These are phyloP conservation scores for Suillus weaverae DNA, from an alignment of 768 basidiomycete species.

Conservation along the genomic window DNA sequence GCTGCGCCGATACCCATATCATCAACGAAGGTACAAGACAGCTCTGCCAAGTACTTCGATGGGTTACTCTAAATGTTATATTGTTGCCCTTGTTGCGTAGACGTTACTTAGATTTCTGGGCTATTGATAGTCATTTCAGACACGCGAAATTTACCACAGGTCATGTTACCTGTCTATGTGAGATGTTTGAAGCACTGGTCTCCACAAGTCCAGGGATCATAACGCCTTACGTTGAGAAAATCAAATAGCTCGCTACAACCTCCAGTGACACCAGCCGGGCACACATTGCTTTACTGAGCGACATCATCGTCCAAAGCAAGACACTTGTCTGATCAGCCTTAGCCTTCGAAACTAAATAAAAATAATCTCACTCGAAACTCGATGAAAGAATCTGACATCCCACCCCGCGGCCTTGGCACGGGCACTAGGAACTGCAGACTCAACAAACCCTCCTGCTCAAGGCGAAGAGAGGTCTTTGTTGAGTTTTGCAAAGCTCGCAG, in stretches of 20 bases:
- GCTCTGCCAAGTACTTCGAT: constrained; percentile 39
- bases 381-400: constrained; percentile 66
- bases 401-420: constrained; percentile 39
- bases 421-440: constrained; percentile 92
- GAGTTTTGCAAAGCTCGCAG: constrained; percentile 78
- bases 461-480: constrained; percentile 85
- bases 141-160: not conserved
- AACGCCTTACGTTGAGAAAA: not conserved
- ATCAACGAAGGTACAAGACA: constrained; percentile 14
- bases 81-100: constrained; percentile 5
- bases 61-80: constrained; percentile 35
- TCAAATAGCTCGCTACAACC: not conserved
- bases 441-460: constrained; percentile 78
- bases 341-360: not conserved
- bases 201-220: not conserved
- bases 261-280: not conserved
- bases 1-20: constrained; percentile 7
- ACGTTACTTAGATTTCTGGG: constrained; percentile 1
- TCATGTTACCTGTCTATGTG: not conserved
- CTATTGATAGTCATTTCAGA: not conserved
- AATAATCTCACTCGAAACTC: constrained; percentile 75
- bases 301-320: constrained; percentile 32
- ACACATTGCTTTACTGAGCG: constrained; percentile 9
- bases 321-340: constrained; percentile 25
- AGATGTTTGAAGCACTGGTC: not conserved